phyloP scores from a whole-genome alignment of 2,329 filamentous ascomycete species.

The Fusarium torulosum region DNA sequence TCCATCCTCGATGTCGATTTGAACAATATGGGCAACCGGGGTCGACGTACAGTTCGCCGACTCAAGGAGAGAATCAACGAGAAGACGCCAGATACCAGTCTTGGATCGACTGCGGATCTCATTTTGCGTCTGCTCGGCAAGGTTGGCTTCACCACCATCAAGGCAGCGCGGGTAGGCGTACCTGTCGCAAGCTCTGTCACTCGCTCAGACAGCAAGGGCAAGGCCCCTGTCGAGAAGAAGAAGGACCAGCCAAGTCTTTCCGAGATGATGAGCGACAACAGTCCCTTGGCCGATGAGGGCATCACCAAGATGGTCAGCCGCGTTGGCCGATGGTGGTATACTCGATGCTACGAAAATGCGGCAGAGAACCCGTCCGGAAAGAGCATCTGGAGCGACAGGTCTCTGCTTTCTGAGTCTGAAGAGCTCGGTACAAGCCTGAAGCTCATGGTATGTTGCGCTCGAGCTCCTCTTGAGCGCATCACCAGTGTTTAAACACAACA shows the following conservation, averaged over 20 bases:
- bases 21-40: constrained; percentile 82
- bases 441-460: constrained; percentile 90
- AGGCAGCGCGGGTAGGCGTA: constrained; percentile 81
- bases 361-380: constrained; percentile 60
- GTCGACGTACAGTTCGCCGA: constrained; percentile 74
- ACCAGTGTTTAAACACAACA: constrained; percentile 59
- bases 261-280: constrained; percentile 79
- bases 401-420: constrained; percentile 85
- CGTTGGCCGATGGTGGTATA: constrained; percentile 97
- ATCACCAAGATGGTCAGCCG: constrained; percentile 93
- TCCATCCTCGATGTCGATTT: constrained; percentile 83
- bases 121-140: constrained; percentile 76
- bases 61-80: constrained; percentile 78
- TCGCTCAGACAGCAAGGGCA: constrained; percentile 44
- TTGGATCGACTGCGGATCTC: constrained; percentile 70
- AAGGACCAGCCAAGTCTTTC: constrained; percentile 69
- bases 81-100: constrained; percentile 68
- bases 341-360: constrained; percentile 85
- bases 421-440: constrained; percentile 88
- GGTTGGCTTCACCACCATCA: constrained; percentile 78
- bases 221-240: constrained; percentile 43
- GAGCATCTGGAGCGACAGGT: constrained; percentile 83
- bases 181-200: constrained; percentile 72
- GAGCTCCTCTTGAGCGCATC: constrained; percentile 73
- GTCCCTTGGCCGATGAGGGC: constrained; percentile 79